Percentiles rank a stretch among this genome's conserved stretches.
phyloP scores from a whole-genome alignment of 2,329 filamentous ascomycete species.

The Helotiales sp. region DNA sequence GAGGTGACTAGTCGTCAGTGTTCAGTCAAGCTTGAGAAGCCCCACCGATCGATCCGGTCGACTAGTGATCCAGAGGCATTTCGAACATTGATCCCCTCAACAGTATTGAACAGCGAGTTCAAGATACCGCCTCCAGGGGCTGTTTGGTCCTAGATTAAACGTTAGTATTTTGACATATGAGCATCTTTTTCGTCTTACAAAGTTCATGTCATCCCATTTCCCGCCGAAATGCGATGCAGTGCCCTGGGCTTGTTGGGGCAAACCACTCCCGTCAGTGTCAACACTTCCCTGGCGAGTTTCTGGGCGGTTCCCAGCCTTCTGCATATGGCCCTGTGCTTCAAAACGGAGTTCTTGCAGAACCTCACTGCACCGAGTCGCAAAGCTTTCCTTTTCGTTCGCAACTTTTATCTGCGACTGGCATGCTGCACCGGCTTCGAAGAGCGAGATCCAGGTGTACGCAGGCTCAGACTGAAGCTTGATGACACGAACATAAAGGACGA shows the following conservation, averaged over 20 bases:
- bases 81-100: slow-evolving; percentile 13
- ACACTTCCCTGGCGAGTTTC: not conserved
- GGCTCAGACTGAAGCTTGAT: slow-evolving; percentile 44
- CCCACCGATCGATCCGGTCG: slow-evolving; percentile 25
- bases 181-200: slow-evolving; percentile 9
- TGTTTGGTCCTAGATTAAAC: slow-evolving; percentile 9
- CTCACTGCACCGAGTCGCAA: slow-evolving; percentile 18
- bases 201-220: slow-evolving; percentile 24
- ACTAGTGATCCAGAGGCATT: slow-evolving; percentile 17
- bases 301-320: not conserved
- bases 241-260: not conserved
- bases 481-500: slow-evolving; percentile 49
- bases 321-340: slow-evolving; percentile 20
- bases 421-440: slow-evolving; percentile 26
- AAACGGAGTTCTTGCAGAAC: slow-evolving; percentile 18
- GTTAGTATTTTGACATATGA: not conserved
- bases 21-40: slow-evolving; percentile 26
- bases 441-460: slow-evolving; percentile 6
- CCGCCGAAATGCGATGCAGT: slow-evolving; percentile 11
- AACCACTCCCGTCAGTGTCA: not conserved
- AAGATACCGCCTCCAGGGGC: slow-evolving; percentile 18
- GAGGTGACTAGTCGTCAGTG: no score
- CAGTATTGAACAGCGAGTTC: slow-evolving; percentile 16
- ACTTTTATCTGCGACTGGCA: slow-evolving; percentile 44
- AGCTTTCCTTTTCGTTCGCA: slow-evolving; percentile 46